Percentiles rank a stretch among this genome's conserved stretches.
Evolutionary conservation across 2,329 filamentous ascomycete species (phyloP).

Genomic region (Penicillium sp.): DNA sequence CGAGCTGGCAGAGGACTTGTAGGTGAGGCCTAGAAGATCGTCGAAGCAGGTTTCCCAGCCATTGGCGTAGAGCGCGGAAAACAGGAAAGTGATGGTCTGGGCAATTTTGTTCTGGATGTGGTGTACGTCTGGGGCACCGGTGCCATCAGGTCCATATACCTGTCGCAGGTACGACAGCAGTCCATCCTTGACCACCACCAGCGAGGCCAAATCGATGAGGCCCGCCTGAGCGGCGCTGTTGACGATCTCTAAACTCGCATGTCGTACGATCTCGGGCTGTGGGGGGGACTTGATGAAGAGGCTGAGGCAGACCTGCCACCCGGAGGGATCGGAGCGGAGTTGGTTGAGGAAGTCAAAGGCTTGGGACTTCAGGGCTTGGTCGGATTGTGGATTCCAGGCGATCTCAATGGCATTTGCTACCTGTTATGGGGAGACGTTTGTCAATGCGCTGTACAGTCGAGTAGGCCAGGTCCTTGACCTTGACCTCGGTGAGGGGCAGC

Average conservation of each 20-base stretch:
- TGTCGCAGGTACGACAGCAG: slow-evolving; percentile 80
- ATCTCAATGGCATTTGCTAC: slow-evolving; percentile 96
- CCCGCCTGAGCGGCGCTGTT: slow-evolving; percentile 88
- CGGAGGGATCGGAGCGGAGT: slow-evolving; percentile 78
- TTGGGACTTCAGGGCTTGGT: slow-evolving; percentile 75
- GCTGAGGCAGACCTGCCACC: slow-evolving; percentile 85
- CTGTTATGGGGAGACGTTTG: slow-evolving; percentile 50
- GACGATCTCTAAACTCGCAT: slow-evolving; percentile 88
- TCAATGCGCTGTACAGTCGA: slow-evolving; percentile 19
- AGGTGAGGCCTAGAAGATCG: slow-evolving; percentile 80
- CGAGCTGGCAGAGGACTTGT: slow-evolving; percentile 59
- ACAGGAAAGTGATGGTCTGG: slow-evolving; percentile 92
- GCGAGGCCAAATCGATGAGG: slow-evolving; percentile 71
- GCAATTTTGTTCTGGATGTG: slow-evolving; percentile 95
- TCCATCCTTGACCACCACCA: slow-evolving; percentile 77
- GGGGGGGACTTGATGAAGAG: slow-evolving; percentile 82
- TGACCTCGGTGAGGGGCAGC: slow-evolving; percentile 16
- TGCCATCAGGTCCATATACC: slow-evolving; percentile 66
- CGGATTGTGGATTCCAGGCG: slow-evolving; percentile 79
- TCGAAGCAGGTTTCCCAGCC: slow-evolving; percentile 91
- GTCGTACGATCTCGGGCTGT: slow-evolving; percentile 79
- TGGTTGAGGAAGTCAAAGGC: slow-evolving; percentile 68
- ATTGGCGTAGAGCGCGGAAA: slow-evolving; percentile 81
- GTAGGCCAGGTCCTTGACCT: neutral
- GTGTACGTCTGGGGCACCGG: slow-evolving; percentile 67